Percentiles rank a stretch among this genome's conserved stretches.
These are phyloP conservation scores for Boletellus ananiceps DNA, from an alignment of 768 basidiomycete species.

Conservation along the genomic window DNA sequence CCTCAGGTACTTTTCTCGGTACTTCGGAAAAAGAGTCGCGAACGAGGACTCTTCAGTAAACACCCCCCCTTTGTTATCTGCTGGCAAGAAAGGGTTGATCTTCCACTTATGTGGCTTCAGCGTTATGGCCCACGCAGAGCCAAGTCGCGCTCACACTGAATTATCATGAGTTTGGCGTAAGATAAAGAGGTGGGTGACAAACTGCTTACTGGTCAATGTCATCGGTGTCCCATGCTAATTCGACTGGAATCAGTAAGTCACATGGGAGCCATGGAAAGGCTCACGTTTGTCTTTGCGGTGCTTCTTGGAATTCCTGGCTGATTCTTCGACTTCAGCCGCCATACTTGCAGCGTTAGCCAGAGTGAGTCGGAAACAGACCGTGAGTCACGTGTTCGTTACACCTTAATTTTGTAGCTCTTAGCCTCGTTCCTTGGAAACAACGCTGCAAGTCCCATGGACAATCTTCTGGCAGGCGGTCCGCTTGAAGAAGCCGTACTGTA, in stretches of 20 bases:
- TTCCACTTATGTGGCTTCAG: conserved; percentile 63
- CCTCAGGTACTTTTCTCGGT: conserved; percentile 92
- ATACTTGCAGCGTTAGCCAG: conserved; percentile 6
- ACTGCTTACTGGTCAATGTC: conserved; percentile 94
- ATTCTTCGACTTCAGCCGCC: conserved; percentile 30
- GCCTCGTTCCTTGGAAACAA: not conserved
- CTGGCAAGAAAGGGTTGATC: conserved; percentile 68
- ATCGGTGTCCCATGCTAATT: conserved; percentile 94
- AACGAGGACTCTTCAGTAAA: conserved; percentile 97
- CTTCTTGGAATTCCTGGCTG: conserved; percentile 67
- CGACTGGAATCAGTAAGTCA: conserved; percentile 15
- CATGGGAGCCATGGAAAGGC: conserved; percentile 25
- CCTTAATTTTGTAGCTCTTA: too few relatives aligned
- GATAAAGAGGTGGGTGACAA: conserved; percentile 1
- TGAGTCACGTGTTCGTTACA: conserved; percentile 16
- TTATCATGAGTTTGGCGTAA: conserved; percentile 1
- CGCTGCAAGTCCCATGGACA: conserved; percentile 41
- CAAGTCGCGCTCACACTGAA: conserved; percentile 40
- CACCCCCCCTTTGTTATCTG: conserved; percentile 75
- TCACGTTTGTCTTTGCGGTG: conserved; percentile 94
- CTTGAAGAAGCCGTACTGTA: conserved; percentile 33
- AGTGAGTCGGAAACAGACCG: too few relatives aligned
- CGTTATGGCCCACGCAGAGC: not conserved
- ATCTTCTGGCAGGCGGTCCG: conserved; percentile 33
- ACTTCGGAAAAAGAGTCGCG: conserved; percentile 97